Evolutionary conservation across 257 asterid genomes (phyloP).

Genomic region (Rhazya stricta): DNA sequence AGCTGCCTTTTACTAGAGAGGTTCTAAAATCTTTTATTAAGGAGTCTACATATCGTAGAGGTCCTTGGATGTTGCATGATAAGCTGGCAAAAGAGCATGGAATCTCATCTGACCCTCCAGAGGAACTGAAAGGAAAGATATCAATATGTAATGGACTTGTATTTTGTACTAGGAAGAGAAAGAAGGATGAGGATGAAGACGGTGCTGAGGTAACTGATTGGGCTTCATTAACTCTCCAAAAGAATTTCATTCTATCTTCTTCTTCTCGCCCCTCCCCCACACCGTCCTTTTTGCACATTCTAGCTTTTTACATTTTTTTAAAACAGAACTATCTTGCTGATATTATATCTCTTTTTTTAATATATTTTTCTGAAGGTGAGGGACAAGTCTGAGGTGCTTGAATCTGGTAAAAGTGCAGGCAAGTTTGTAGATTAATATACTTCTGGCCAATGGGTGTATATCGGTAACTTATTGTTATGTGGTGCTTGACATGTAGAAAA

Average conservation of each 20-base stretch:
- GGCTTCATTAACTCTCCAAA: not conserved
- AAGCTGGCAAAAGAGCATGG: slow-evolving; percentile 68
- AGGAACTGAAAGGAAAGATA: slow-evolving; percentile 40
- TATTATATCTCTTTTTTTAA: not conserved
- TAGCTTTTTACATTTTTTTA: not conserved
- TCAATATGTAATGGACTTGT: slow-evolving; percentile 64
- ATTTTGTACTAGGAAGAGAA: slow-evolving; percentile 63
- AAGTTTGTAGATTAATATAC: slow-evolving; percentile 1
- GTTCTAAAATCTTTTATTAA: slow-evolving; percentile 76
- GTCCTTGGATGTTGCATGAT: slow-evolving; percentile 93
- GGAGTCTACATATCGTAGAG: slow-evolving; percentile 78
- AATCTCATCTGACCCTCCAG: slow-evolving; percentile 64
- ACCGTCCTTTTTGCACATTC: not conserved
- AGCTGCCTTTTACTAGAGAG: slow-evolving; percentile 65
- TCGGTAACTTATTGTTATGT: not conserved
- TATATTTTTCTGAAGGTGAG: not conserved
- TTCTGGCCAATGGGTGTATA: not conserved
- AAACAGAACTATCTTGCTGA: not conserved
- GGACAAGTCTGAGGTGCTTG: not conserved
- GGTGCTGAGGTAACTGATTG: slow-evolving; percentile 41
- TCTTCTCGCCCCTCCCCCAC: too few species aligned
- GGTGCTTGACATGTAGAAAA: not conserved
- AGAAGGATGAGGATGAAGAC: slow-evolving; percentile 53
- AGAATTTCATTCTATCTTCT: not conserved
- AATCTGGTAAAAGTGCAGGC: slow-evolving; percentile 11